Percentiles rank a stretch among this genome's conserved stretches.
These are phyloP conservation scores for Lagenidium sp. DNA, from an alignment of 352 stramenopile species.

Conservation along the genomic window DNA sequence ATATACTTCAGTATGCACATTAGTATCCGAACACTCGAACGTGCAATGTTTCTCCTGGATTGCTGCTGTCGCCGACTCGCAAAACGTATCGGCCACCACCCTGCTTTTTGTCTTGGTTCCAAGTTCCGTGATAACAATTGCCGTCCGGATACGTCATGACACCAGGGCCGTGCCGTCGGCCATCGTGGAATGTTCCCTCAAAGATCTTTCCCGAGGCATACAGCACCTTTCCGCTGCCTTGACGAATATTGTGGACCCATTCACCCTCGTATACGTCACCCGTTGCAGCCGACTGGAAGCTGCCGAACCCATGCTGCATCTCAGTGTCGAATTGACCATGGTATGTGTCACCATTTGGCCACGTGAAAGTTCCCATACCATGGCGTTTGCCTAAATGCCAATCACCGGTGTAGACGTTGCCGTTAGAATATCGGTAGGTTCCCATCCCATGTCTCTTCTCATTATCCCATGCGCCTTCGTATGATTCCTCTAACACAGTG, in stretches of 20 bases:
- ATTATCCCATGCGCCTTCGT: conserved; percentile 62
- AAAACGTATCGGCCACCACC: conserved; percentile 68
- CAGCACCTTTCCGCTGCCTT: conserved; percentile 61
- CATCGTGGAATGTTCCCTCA: conserved; percentile 75
- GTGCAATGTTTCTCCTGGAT: conserved; percentile 6
- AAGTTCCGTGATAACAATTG: conserved; percentile 80
- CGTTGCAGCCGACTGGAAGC: conserved; percentile 39
- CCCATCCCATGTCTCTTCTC: conserved; percentile 57
- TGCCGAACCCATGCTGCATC: conserved; percentile 70
- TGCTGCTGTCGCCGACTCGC: conserved; percentile 13
- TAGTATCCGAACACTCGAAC: conserved; percentile 17
- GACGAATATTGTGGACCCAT: conserved; percentile 76
- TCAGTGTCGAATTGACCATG: conserved; percentile 69
- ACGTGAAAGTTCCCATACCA: conserved; percentile 71
- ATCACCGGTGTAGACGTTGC: conserved; percentile 51
- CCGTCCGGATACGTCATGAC: conserved; percentile 77
- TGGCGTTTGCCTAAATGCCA: conserved; percentile 60
- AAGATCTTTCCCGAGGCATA: conserved; percentile 82
- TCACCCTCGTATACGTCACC: conserved; percentile 66
- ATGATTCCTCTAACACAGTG: conserved; percentile 52
- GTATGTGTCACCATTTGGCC: conserved; percentile 83
- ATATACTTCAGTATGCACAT: background rate
- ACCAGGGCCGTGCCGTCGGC: conserved; percentile 61
- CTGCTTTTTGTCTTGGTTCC: conserved; percentile 82
- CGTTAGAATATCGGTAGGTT: conserved; percentile 51